Evolutionary conservation across 2,329 filamentous ascomycete species (phyloP), one percentile per base, ranked within the genome.

Genomic region (Aspergillus vadensis): DNA sequence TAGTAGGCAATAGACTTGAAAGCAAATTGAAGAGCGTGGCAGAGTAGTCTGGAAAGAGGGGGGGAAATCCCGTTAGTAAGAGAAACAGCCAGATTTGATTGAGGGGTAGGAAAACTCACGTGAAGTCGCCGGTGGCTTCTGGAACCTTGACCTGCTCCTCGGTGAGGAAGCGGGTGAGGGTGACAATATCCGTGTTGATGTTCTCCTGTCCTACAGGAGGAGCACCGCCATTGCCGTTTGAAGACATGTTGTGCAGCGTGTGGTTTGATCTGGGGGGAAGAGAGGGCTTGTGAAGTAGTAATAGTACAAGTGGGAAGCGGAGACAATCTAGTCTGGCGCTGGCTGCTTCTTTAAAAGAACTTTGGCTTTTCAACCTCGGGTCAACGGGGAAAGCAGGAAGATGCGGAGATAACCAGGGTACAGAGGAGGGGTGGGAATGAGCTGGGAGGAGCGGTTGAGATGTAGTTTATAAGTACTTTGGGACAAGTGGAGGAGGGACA

Each of bases 1-100:
- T 97, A 99, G 85, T 98, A 97, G 71, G 95, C 92, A 78, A 99
- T 99, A 68, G 92, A 96, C 84, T 99, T 99, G 89, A 99, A 99
- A 67, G 95, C 94, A 84, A 98, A 99, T 80, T 98, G 95, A 61
- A 99, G 90, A 62, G 95, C 93, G 77, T 99, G 95, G 85, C 92
- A 97, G 62, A 99, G 87, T 56, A 99, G 86, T 72, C 93, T 97
- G 72, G 30, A 2, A 9, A 30, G 19, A 17, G 15, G 32, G 14
- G 50, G n/a, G 19, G 12, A 12, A 9, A 30, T 14, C 4, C 23
- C 21, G 12, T 52, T 25, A 55, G 30, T 54, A 2, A 21, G n/a
- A 38, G 48, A 25, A 38, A n/a, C 14, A 19, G 27, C 38, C 12
- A 47, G 25, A 23, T 12, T 0, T n/a, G 27, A 48, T 25, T 25